Base-by-base conservation (phyloP, 768 basidiomycete species). In the Symmetrospora coprosmae region DNA sequence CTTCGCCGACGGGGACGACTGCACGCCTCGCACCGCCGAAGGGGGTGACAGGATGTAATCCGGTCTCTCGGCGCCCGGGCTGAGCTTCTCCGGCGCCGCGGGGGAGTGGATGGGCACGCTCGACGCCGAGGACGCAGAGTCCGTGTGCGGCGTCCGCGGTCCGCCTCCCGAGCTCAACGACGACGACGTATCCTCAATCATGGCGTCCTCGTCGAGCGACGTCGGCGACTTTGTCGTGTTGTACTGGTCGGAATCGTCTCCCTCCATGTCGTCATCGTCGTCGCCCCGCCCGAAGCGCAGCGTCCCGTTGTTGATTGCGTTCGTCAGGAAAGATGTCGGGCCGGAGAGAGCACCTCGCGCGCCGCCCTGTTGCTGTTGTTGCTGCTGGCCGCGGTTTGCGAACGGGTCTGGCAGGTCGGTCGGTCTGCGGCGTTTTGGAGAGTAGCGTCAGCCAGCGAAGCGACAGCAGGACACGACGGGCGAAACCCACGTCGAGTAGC, bases 401-500 rank as follows among this genome's bases (percentile, higher is more conserved):
- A 21, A 58, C 37, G 55, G 55, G 23, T 58, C 41, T 13, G 55
- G 55, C 8, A 58, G 55, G 11, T 46, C 55, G 13, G 25, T 30
- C n/a, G 55, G 55, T 43, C 55, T 58, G 55, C 16, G 19, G 8
- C 21, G 45, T 17, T 11, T 4, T 7, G 33, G 17, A 19, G 25
- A 31, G 17, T 39, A 9, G 37, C 8, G 8, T 53, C 37, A 53
- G 51, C 51, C 33, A 21, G 6, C 39, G 48, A 6, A 17, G 11
- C 34, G 21, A 58, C 33, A 17, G 33, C 23, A 46, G 41, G 21
- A 2, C 8, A 35, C 17, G 13, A 41, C 17, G 9, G 17, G 37
- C n/a, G 6, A 14, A 23, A 46, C 55, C 37, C 41, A 58, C 1
- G 92, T 96, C 31, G 76, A 70, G 72, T 84, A 85, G 17, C 89